These are phyloP conservation scores for Mortierella sp. DNA, from an alignment of 371 early-diverging fungal species.

Conservation along the genomic window DNA sequence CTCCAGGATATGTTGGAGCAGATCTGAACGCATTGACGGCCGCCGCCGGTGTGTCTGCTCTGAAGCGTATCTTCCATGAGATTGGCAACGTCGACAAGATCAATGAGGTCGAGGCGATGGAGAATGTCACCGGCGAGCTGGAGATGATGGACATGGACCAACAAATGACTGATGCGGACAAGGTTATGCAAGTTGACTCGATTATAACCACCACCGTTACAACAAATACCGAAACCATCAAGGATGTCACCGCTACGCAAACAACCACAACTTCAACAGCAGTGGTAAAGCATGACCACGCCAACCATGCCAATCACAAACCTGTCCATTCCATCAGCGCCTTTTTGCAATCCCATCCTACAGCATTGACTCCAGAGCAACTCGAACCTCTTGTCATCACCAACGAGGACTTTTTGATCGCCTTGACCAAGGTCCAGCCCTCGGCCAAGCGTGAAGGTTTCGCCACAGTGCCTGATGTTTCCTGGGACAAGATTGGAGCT, in stretches of 20 bases:
- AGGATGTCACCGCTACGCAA: background rate
- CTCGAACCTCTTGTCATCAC: constrained; percentile 90
- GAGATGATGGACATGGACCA: constrained; percentile 54
- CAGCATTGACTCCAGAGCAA: constrained; percentile 85
- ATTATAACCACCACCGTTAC: background rate
- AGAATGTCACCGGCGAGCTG: constrained; percentile 60
- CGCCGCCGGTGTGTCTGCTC: constrained; percentile 98
- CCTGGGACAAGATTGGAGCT: constrained; percentile 98
- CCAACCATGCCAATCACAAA: constrained; percentile 59
- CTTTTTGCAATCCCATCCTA: constrained; percentile 79
- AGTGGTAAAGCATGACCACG: constrained; percentile 11
- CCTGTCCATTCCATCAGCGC: constrained; percentile 80
- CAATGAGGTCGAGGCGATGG: constrained; percentile 59
- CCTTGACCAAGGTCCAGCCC: constrained; percentile 95
- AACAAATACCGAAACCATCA: constrained; percentile 14
- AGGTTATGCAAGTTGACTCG: constrained; percentile 34
- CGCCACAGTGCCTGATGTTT: constrained; percentile 96
- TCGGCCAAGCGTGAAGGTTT: constrained; percentile 99
- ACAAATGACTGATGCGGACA: constrained; percentile 24
- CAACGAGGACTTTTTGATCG: constrained; percentile 92
- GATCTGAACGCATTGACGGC: constrained; percentile 97
- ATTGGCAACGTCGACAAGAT: constrained; percentile 66
- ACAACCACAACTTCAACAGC: constrained; percentile 19
- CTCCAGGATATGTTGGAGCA: constrained; percentile 99
- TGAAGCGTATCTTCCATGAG: constrained; percentile 92